Evolutionary conservation across 1,284 basidiomycete species (phyloP), one percentile per base, ranked within the genome.

Genomic region (Tetrapyrgos nigripes): DNA sequence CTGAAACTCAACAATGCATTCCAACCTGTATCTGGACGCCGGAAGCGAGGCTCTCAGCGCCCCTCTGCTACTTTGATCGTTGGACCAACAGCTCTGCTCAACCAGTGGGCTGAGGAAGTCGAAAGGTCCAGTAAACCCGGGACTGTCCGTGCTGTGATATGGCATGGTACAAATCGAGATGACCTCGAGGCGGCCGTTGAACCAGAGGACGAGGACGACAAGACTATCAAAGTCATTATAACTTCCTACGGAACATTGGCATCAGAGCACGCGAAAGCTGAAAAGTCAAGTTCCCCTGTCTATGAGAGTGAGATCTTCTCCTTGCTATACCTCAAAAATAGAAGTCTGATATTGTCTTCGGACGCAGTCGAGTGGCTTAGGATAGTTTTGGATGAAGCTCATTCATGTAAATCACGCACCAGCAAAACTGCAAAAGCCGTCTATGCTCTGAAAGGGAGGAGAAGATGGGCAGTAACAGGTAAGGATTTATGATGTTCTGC

Each of bases 361-460:
- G n/a, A n/a, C 43, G 4, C 62, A 92, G 91, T 89, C 47, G 84
- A 91, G 62, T 94, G 93, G 92, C 79, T 93, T 55, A 82, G 92
- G 57, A 81, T 94, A 21, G 84, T 94, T 29, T 77, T 93, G 4
- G 95, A 97, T 68, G 95, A 98, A 74, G 97, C 97, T 2, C 97
- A 99, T 74, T 89, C 93, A 63, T 97, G 96, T 79, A 98, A 98
- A 75, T 96, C 93, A 35, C 85, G 96, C 13, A 85, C 85, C 1
- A 97, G 96, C 60, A 91, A 94, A 70, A 93, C 92, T 10, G 94
- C 97, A 0, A 94, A 93, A 66, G 95, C 97, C 1, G 93, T 92
- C 50, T 98, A 91, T 70, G 92, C 91, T 8, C 81, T 99, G 6
- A 83, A 83, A 49, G 92, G 92, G 2, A 81, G 88, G 59, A 81